Evolutionary conservation across 805 yeast species (phyloP).

Genomic region (Jamesozyma rosinii): DNA sequence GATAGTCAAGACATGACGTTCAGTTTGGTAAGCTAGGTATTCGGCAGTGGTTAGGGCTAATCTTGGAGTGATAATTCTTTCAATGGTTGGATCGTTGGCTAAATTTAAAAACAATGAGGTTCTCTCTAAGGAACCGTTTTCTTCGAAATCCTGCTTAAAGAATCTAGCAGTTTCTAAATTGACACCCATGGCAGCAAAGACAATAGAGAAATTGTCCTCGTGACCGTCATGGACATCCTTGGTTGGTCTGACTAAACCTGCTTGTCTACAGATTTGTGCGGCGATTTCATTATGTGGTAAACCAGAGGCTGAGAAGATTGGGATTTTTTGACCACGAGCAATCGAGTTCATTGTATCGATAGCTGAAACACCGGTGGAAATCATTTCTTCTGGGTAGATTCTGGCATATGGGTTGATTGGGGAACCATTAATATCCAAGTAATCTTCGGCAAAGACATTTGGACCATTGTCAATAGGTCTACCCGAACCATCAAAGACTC

Average conservation of each 20-base stretch:
- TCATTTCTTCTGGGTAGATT: conserved; percentile 99
- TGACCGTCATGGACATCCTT: conserved; percentile 99
- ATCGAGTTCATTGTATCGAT: conserved; percentile 99
- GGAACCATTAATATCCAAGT: conserved; percentile 95
- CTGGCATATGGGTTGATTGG: conserved; percentile 98
- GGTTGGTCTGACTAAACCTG: conserved; percentile 97
- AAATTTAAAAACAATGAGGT: conserved; percentile 91
- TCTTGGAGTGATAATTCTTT: conserved; percentile 98
- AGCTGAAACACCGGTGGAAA: conserved; percentile 96
- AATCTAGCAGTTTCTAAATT: conserved; percentile 96
- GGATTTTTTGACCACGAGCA: conserved; percentile 99
- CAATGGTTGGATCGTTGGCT: conserved; percentile 99
- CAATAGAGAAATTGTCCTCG: conserved; percentile 98
- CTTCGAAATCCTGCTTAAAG: conserved; percentile 98
- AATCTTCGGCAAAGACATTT: conserved; percentile 95
- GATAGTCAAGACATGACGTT: conserved; percentile 95
- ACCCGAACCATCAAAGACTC: conserved; percentile 98
- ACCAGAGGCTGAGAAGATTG: conserved; percentile 98
- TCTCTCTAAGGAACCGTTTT: conserved; percentile 96
- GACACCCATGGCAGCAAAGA: conserved; percentile 99
- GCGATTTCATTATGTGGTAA: conserved; percentile 99
- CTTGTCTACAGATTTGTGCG: conserved; percentile 99
- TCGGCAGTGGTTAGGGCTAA: conserved; percentile 97
- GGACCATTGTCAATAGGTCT: conserved; percentile 98
- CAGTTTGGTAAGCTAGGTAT: conserved; percentile 97